Base-by-base conservation (phyloP, 495 filamentous ascomycete genomes). In the Immersiella caudata region DNA sequence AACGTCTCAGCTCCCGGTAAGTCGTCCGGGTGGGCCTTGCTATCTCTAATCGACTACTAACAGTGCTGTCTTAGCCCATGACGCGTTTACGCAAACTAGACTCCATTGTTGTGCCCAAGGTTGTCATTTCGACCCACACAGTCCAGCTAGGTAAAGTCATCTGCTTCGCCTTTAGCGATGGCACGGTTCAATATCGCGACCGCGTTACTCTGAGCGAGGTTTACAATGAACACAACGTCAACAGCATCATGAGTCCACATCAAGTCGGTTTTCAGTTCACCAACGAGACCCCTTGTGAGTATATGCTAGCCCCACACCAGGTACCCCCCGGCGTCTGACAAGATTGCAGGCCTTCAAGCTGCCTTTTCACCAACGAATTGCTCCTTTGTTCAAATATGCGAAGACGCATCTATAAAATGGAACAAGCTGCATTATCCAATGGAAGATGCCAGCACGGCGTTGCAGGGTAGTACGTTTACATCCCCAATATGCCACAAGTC, bases 361-460 rank as follows among this genome's bases (percentile, higher is more conserved):
- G 86, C 89, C 18, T 85, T 93, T 62, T 95, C 91, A 8, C 91
- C 92, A 0, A 93, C 90, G 62, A 84, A 86, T 49, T 93, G 88
- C 70, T 86, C 88, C 36, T 81, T 89, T 25, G 86, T 87, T 0
- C 81, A 83, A 58, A 79, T 93, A 27, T 86, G 89, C 64, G 83
- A 88, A 62, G 89, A 92, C 59, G 87, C 87, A 5, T 83, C 86
- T 33, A 75, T 90, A 21, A 86, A 87, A 69, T 83, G 93, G 78
- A 85, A 85, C 61, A 78, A 78, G 14, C 84, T 94, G 77, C 84
- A 88, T 21, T 87, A 88, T 66, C 77, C 76, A 6, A 64, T 81
- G 50, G 77, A 76, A 21, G 79, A 85, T 55, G 66, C 77, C 50
- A 75, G 67, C 20, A 66, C 73, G n/a, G 71, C 75, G 20, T 71